phyloP scores from a whole-genome alignment of 1,284 basidiomycete species.

The Marasmius oreades region DNA sequence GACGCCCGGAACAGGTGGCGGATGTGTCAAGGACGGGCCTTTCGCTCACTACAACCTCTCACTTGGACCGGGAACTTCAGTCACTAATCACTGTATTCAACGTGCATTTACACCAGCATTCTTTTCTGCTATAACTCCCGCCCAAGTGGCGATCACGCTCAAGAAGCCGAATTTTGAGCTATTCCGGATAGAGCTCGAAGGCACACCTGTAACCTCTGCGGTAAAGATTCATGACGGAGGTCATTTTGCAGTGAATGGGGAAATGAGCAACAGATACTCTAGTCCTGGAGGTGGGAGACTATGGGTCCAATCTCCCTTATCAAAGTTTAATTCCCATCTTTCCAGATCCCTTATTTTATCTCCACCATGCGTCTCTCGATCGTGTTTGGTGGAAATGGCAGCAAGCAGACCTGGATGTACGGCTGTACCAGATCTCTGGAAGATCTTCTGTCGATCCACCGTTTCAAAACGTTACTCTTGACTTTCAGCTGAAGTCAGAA shows the following conservation, averaged over 20 bases:
- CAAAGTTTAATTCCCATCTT: slow-evolving; percentile 9
- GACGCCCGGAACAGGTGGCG: slow-evolving; percentile 19
- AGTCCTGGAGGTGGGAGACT: slow-evolving; percentile 31
- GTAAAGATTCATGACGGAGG: slow-evolving; percentile 27
- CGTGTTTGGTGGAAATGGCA: slow-evolving; percentile 19
- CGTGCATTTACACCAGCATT: slow-evolving; percentile 26
- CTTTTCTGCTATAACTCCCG: slow-evolving; percentile 19
- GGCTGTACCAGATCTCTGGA: slow-evolving; percentile 31
- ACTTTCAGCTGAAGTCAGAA: slow-evolving; percentile 18
- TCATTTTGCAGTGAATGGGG: slow-evolving; percentile 32
- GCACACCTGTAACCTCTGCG: slow-evolving; percentile 7
- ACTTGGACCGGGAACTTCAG: slow-evolving; percentile 30
- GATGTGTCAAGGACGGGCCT: slow-evolving; percentile 31
- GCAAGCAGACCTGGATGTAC: background rate
- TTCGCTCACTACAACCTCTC: slow-evolving; percentile 29
- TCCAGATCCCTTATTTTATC: background rate
- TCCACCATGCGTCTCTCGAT: slow-evolving; percentile 18
- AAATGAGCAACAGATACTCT: slow-evolving; percentile 31
- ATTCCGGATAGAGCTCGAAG: slow-evolving; percentile 34
- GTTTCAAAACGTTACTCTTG: slow-evolving; percentile 19
- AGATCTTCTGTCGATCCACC: slow-evolving; percentile 21
- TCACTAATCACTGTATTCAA: slow-evolving; percentile 29
- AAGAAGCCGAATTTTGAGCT: slow-evolving; percentile 26
- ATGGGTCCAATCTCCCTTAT: background rate
- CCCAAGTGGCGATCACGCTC: slow-evolving; percentile 21